phyloP scores from a whole-genome alignment of 345 rosid genomes.

The Erysimum cheiranthoides region DNA sequence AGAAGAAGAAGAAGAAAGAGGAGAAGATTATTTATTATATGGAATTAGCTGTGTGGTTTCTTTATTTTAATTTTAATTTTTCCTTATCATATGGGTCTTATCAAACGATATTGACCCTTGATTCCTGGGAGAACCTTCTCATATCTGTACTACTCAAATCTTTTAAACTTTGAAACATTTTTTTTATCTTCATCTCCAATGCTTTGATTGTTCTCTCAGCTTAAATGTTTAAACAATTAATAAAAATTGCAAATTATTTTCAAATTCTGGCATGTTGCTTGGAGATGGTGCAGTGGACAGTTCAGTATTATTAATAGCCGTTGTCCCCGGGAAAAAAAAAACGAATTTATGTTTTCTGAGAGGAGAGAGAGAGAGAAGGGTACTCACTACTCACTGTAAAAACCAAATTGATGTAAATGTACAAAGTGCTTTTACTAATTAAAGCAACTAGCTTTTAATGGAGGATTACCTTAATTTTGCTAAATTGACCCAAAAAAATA shows the following conservation, averaged over 20 bases:
- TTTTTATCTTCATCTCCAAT: constrained; percentile 27
- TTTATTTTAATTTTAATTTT: not conserved
- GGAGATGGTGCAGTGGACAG: constrained; percentile 65
- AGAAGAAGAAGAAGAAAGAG: constrained; percentile 20
- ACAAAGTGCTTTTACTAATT: constrained; percentile 39
- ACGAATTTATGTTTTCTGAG: constrained; percentile 36
- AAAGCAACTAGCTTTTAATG: constrained; percentile 36
- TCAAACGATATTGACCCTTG: constrained; percentile 85
- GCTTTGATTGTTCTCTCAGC: constrained; percentile 42
- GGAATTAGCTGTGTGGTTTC: not conserved
- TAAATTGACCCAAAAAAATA: constrained; percentile 1
- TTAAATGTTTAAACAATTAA: not conserved
- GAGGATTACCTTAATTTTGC: constrained; percentile 32
- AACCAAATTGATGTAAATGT: constrained; percentile 22
- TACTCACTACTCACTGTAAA: not conserved
- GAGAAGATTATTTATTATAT: not conserved
- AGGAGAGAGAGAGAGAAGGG: constrained; percentile 8
- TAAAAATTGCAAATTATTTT: not conserved
- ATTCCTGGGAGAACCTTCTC: constrained; percentile 90
- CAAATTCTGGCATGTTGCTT: constrained; percentile 42
- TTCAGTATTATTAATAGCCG: constrained; percentile 74
- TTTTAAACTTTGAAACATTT: constrained; percentile 42
- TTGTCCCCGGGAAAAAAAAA: constrained; percentile 56
- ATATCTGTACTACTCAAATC: constrained; percentile 51
- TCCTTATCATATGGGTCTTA: constrained; percentile 56